These are phyloP conservation scores for Solanum okadae DNA, from an alignment of 257 asterid species.

Conservation along the genomic window DNA sequence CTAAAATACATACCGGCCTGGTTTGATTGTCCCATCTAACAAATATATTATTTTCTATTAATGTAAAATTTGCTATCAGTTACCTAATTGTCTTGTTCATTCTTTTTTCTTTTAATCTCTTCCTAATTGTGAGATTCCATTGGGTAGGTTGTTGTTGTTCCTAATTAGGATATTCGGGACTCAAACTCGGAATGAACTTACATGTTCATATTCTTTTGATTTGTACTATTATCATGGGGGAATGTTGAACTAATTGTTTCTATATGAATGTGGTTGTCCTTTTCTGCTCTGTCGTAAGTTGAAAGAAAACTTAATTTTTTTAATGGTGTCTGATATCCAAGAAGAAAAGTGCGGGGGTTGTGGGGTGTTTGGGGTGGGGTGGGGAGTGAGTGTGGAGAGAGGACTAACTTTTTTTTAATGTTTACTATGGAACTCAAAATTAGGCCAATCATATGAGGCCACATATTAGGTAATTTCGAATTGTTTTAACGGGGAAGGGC, in stretches of 20 bases:
- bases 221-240: neutral
- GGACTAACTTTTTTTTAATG: neutral
- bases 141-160: neutral
- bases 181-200: neutral
- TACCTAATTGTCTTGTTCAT: neutral
- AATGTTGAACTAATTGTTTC: neutral
- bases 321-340: neutral
- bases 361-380: neutral
- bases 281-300: neutral
- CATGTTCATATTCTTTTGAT: neutral
- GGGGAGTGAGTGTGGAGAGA: neutral
- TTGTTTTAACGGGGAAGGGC: neutral
- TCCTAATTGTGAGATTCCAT: neutral
- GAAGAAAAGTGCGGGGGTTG: neutral
- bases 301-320: neutral
- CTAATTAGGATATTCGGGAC: neutral
- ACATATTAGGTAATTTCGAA: neutral
- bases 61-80: neutral
- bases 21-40: neutral
- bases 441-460: neutral
- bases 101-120: neutral
- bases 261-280: neutral
- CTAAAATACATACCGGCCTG: neutral
- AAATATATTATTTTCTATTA: neutral
- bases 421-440: neutral